A percentile compares a stretch with the other conserved stretches of the same genome.
Evolutionary conservation across 2,329 filamentous ascomycete species (phyloP).

Genomic region (Colletotrichum graminicola): DNA sequence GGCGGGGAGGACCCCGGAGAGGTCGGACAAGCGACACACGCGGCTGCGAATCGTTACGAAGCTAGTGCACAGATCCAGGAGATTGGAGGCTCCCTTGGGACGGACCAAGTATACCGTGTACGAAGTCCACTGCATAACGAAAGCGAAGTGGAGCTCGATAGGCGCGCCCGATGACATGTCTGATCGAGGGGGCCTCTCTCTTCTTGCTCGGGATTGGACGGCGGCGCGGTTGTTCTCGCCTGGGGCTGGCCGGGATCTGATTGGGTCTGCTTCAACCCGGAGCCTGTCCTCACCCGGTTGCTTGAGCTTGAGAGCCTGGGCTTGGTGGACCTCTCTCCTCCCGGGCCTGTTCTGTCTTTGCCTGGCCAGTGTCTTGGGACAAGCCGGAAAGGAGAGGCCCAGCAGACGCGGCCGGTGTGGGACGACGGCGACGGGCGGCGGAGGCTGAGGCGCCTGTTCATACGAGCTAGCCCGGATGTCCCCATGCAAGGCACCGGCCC

Average conservation of each 20-base stretch:
- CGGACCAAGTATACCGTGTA: background rate
- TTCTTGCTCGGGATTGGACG: background rate
- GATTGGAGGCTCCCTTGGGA: conserved; percentile 10
- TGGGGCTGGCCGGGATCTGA: conserved; percentile 14
- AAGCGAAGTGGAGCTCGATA: conserved; percentile 14
- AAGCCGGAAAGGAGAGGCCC: background rate
- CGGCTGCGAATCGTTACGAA: conserved; percentile 6
- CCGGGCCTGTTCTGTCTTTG: background rate
- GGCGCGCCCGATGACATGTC: conserved; percentile 27
- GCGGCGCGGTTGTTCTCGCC: conserved; percentile 28
- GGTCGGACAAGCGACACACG: conserved; percentile 36
- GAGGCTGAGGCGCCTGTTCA: conserved; percentile 41
- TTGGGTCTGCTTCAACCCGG: conserved; percentile 37
- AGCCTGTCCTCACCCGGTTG: background rate
- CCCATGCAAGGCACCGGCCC: conserved; percentile 24
- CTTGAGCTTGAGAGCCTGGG: background rate
- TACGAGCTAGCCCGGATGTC: conserved; percentile 13
- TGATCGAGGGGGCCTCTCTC: background rate
- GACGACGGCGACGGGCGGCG: background rate
- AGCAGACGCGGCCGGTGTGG: conserved; percentile 8
- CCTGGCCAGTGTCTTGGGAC: conserved; percentile 2
- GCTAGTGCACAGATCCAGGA: background rate
- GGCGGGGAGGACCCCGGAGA: background rate
- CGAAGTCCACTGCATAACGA: background rate
- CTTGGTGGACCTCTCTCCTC: conserved; percentile 11